Conservation (phyloP, 73 alveolate genomes). For the Paramecium octaurelia region DNA sequence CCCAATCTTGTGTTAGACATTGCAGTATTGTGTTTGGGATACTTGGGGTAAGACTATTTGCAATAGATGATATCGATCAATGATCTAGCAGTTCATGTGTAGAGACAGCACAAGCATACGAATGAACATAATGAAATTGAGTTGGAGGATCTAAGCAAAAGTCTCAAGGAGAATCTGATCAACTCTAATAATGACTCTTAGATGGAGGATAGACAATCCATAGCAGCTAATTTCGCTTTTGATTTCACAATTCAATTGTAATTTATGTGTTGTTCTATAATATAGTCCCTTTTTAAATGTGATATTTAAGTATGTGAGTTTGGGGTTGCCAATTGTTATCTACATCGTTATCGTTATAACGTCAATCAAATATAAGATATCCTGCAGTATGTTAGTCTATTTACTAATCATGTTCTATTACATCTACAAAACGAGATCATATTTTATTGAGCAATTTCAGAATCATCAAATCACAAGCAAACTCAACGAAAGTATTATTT, state of each 20-base stretch:
- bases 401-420: neutral
- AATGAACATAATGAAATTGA: neutral
- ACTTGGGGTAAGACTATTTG: slow-evolving; percentile 29
- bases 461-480: neutral
- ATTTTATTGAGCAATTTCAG: neutral
- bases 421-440: slow-evolving; percentile 6
- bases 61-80: neutral
- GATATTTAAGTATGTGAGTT: neutral
- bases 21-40: slow-evolving; percentile 13
- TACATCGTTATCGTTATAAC: neutral
- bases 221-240: neutral
- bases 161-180: neutral
- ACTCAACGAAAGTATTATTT: slow-evolving; percentile 10
- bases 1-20: slow-evolving; percentile 2
- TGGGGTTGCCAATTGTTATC: neutral
- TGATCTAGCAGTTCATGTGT: neutral
- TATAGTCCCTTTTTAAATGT: neutral
- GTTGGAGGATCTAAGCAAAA: neutral
- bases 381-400: neutral
- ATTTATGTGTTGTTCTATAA: neutral
- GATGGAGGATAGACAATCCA: neutral
- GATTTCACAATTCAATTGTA: neutral
- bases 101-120: neutral
- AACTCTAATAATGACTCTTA: neutral
- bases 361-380: neutral